phyloP scores from a whole-genome alignment of 306 rosid species.

The Cucurbita maxima region DNA sequence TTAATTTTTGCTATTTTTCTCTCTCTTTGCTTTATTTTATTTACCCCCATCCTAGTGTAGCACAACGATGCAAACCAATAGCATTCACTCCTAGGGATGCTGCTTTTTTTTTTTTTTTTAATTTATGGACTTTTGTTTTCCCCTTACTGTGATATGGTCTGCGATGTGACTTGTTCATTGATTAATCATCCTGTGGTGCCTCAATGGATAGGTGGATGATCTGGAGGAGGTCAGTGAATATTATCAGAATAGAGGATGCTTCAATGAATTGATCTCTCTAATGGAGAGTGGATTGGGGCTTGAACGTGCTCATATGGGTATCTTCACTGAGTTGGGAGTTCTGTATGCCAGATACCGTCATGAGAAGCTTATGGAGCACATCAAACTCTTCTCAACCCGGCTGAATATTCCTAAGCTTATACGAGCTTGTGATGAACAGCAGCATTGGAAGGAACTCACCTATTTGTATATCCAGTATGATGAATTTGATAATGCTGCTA shows the following conservation, averaged over 20 bases:
- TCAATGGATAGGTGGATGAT: slow-evolving; percentile 72
- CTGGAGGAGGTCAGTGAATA: slow-evolving; percentile 97
- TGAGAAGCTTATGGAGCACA: slow-evolving; percentile 99
- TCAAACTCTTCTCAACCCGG: slow-evolving; percentile 83
- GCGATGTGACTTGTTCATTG: background rate
- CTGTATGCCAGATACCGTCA: slow-evolving; percentile 97
- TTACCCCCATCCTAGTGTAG: background rate
- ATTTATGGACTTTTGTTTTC: background rate
- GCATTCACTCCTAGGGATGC: background rate
- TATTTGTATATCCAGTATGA: slow-evolving; percentile 94
- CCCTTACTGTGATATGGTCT: background rate
- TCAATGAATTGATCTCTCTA: slow-evolving; percentile 89
- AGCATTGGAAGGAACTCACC: slow-evolving; percentile 95
- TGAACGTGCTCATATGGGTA: slow-evolving; percentile 99
- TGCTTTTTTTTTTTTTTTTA: background rate
- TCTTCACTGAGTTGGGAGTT: slow-evolving; percentile 96
- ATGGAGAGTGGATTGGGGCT: slow-evolving; percentile 99
- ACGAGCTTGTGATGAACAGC: slow-evolving; percentile 98
- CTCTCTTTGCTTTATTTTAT: background rate
- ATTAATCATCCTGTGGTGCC: slow-evolving; percentile 3
- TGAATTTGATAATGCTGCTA: slow-evolving; percentile 96
- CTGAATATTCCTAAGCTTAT: slow-evolving; percentile 95
- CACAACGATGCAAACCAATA: background rate
- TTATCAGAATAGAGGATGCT: slow-evolving; percentile 97
- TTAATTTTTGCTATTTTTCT: background rate